Evolutionary conservation across 2,329 filamentous ascomycete species (phyloP).

Genomic region (Cladosporium halotolerans): DNA sequence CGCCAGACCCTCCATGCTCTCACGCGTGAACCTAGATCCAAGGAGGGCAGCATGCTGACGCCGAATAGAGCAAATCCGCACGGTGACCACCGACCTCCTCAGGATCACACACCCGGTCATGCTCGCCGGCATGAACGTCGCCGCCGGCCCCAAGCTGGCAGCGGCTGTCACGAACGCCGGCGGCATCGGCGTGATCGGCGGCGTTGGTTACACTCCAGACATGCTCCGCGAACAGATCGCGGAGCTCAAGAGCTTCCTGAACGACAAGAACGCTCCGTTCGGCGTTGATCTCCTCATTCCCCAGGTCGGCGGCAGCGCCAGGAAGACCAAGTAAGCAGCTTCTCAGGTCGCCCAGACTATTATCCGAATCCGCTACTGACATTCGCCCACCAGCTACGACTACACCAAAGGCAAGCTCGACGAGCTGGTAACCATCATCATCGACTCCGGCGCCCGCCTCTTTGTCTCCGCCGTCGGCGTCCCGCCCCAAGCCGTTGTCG

Average conservation of each 20-base stretch:
- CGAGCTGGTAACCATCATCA: slow-evolving; percentile 84
- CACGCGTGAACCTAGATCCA: slow-evolving; percentile 18
- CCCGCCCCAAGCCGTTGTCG: slow-evolving; percentile 80
- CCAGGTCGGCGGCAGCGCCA: slow-evolving; percentile 86
- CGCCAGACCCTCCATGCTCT: slow-evolving; percentile 31
- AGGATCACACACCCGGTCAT: slow-evolving; percentile 96
- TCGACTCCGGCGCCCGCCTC: slow-evolving; percentile 81
- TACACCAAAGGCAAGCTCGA: slow-evolving; percentile 98
- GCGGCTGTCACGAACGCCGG: slow-evolving; percentile 96
- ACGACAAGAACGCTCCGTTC: slow-evolving; percentile 89
- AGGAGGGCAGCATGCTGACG: slow-evolving; percentile 21
- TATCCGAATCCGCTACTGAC: slow-evolving; percentile 10
- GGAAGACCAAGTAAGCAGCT: slow-evolving; percentile 75
- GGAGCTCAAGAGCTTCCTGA: slow-evolving; percentile 82
- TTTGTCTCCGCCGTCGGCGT: slow-evolving; percentile 97
- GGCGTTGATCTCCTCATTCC: slow-evolving; percentile 90
- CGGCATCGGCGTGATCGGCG: slow-evolving; percentile 92
- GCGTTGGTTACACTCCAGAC: slow-evolving; percentile 90
- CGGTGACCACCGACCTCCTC: slow-evolving; percentile 88
- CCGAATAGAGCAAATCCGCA: slow-evolving; percentile 73
- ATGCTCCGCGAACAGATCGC: slow-evolving; percentile 94
- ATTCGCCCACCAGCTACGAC: slow-evolving; percentile 65
- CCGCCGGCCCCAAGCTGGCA: slow-evolving; percentile 90
- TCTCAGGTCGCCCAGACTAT: not conserved
- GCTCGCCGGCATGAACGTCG: slow-evolving; percentile 98